phyloP scores from a whole-genome alignment of 495 filamentous ascomycete genomes.

The Mytilinidion resinicola region DNA sequence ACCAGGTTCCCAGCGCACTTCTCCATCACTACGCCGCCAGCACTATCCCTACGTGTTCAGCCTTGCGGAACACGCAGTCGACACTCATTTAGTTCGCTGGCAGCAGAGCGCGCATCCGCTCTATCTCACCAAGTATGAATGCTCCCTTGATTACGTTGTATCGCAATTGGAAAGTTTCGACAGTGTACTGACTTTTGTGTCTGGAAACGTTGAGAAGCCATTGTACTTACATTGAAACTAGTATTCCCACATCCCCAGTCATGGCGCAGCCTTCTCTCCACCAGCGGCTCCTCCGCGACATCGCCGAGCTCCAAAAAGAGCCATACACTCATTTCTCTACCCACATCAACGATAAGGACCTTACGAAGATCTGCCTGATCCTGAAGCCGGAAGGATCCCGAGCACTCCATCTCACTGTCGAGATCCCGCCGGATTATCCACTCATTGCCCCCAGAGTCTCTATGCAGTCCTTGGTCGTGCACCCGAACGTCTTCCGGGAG shows the following conservation, averaged over 20 bases:
- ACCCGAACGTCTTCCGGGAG: slow-evolving; percentile 47
- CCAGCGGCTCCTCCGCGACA: slow-evolving; percentile 32
- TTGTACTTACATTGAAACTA: too few species aligned
- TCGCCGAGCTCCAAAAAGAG: slow-evolving; percentile 41
- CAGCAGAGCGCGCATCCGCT: too few species aligned
- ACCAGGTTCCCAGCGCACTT: too few species aligned
- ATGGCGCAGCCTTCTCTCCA: background rate
- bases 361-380: slow-evolving; percentile 38
- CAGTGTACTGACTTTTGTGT: too few species aligned
- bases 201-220: too few species aligned
- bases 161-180: too few species aligned
- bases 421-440: slow-evolving; percentile 46
- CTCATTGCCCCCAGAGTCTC: slow-evolving; percentile 38
- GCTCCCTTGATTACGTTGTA: too few species aligned
- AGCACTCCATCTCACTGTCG: slow-evolving; percentile 37
- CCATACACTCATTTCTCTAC: slow-evolving; percentile 45
- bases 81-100: too few species aligned
- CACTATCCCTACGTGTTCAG: too few species aligned
- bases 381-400: slow-evolving; percentile 29
- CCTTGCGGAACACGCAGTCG: too few species aligned
- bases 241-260: background rate
- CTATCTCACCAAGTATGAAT: too few species aligned
- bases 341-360: slow-evolving; percentile 32
- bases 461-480: slow-evolving; percentile 46
- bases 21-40: too few species aligned